A percentile compares a stretch with the other conserved stretches of the same genome.
Conservation (phyloP, 768 basidiomycete genomes). For the Hemileccinum impolitum region DNA sequence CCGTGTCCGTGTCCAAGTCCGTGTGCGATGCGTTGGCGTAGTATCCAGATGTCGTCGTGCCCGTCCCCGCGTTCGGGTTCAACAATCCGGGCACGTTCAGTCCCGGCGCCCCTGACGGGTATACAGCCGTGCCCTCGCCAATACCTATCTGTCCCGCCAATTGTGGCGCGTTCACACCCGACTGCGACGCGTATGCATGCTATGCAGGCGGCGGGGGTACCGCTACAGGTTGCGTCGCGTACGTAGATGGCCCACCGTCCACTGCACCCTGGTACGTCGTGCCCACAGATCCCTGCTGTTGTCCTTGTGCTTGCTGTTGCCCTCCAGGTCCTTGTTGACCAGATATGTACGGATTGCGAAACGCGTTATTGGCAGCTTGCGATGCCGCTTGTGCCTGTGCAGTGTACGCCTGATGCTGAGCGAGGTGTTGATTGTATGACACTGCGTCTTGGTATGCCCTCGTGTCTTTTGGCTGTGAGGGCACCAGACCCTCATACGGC, state of each 20-base stretch:
- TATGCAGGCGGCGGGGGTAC: slow-evolving; percentile 27
- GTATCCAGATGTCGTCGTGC: slow-evolving; percentile 53
- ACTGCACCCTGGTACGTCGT: slow-evolving; percentile 25
- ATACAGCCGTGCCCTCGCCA: slow-evolving; percentile 15
- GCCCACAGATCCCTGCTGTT: slow-evolving; percentile 2
- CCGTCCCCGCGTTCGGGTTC: slow-evolving; percentile 39
- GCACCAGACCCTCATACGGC: slow-evolving; percentile 90
- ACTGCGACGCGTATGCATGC: slow-evolving; percentile 25
- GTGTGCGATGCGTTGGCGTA: slow-evolving; percentile 37
- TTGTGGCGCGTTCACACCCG: slow-evolving; percentile 18
- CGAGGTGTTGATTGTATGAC: slow-evolving; percentile 90
- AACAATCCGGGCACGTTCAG: slow-evolving; percentile 26
- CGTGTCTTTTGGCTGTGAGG: slow-evolving; percentile 82
- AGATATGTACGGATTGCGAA: slow-evolving; percentile 80
- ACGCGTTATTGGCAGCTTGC: slow-evolving; percentile 64
- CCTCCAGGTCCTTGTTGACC: slow-evolving; percentile 40
- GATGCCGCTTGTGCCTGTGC: slow-evolving; percentile 78
- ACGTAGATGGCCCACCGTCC: slow-evolving; percentile 16
- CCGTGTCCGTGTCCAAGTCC: neutral
- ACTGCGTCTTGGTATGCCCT: slow-evolving; percentile 90
- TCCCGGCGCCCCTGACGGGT: slow-evolving; percentile 12
- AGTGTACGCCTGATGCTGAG: slow-evolving; percentile 90
- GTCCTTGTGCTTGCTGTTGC: slow-evolving; percentile 26
- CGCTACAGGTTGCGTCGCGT: slow-evolving; percentile 25
- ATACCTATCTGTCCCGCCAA: slow-evolving; percentile 18